phyloP scores from a whole-genome alignment of 1,284 basidiomycete genomes.

The Austroboletus niveus region DNA sequence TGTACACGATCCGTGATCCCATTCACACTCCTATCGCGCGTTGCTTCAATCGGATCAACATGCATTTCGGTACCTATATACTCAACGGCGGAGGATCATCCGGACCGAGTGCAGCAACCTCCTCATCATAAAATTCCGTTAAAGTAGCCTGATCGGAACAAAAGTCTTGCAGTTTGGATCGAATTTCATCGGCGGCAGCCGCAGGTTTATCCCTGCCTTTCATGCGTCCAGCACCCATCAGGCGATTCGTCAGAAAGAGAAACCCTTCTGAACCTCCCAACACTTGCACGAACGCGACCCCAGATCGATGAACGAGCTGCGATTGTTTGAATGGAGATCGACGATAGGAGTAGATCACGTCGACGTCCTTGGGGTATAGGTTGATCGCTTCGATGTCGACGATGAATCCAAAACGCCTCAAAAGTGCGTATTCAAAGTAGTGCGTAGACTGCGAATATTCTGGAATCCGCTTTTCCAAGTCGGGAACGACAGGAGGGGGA shows the following conservation, averaged over 20 bases:
- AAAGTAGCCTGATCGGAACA: slow-evolving; percentile 60
- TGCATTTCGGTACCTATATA: slow-evolving; percentile 30
- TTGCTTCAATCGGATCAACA: slow-evolving; percentile 6
- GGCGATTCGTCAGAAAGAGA: slow-evolving; percentile 83
- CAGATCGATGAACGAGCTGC: slow-evolving; percentile 87
- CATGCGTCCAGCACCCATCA: slow-evolving; percentile 67
- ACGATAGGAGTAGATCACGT: slow-evolving; percentile 89
- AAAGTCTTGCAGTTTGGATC: slow-evolving; percentile 60
- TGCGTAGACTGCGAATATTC: slow-evolving; percentile 60
- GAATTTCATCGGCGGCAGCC: slow-evolving; percentile 56
- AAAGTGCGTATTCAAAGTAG: slow-evolving; percentile 81
- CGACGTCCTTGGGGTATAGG: slow-evolving; percentile 74
- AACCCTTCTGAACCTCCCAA: slow-evolving; percentile 78
- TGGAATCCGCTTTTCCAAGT: slow-evolving; percentile 66
- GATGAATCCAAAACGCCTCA: slow-evolving; percentile 78
- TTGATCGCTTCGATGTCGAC: slow-evolving; percentile 82
- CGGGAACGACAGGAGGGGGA: slow-evolving; percentile 68
- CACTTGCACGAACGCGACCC: slow-evolving; percentile 85
- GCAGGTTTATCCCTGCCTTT: slow-evolving; percentile 52
- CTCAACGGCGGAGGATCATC: slow-evolving; percentile 66
- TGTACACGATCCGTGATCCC: slow-evolving; percentile 3
- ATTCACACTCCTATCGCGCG: slow-evolving; percentile 5
- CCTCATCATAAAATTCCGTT: slow-evolving; percentile 69
- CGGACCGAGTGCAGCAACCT: slow-evolving; percentile 50
- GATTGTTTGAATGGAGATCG: slow-evolving; percentile 74